Base-by-base conservation (phyloP, 306 rosid genomes). In the Sechiopsis laciniata region DNA sequence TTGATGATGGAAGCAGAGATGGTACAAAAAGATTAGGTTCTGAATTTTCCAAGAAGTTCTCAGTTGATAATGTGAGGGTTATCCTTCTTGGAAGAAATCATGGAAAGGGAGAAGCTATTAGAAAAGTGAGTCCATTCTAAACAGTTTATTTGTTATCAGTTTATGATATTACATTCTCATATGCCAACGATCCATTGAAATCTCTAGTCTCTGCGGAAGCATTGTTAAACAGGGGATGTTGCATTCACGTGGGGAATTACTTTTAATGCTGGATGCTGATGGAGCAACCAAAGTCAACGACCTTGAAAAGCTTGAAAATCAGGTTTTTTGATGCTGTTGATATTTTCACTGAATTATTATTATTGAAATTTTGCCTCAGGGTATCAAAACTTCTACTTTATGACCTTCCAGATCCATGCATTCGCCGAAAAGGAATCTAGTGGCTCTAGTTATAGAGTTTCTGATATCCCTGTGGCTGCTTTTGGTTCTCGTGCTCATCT, bases 401-500 rank as follows among this genome's bases (percentile, higher is more conserved):
- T 56, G 72, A n/a, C 72, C 80, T 67, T 71, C 73, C 80, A 93
- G 98, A 87, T 90, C 80, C 89, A 46, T 59, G 77, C 84, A 71
- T 78, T 54, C 2, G 17, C 57, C 14, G 75, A 75, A 75, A 83
- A 78, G 78, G 89, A 90, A 67, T 55, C 74, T 46, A 79, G 77
- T 63, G 87, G 86, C 82, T 78, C 85, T 3, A 78, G 84, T 78
- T 78, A 77, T 77, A 87, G 88, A 82, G 76, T 90, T 78, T 87
- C 98, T 53, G 98, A 94, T 82, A 74, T 89, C 54, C 97, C 95
- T 58, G 75, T 89, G 67, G 87, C 87, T 67, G 98, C 86, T 48
- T 94, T 94, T 89, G 98, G 98, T 61, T 94, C 98, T 79, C 90
- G 98, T 37, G 97, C 98, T 80, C 98, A 94, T 82, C 95, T 90